Conservation (phyloP, 2,329 filamentous ascomycete species). For the Botrytis paeoniae region DNA sequence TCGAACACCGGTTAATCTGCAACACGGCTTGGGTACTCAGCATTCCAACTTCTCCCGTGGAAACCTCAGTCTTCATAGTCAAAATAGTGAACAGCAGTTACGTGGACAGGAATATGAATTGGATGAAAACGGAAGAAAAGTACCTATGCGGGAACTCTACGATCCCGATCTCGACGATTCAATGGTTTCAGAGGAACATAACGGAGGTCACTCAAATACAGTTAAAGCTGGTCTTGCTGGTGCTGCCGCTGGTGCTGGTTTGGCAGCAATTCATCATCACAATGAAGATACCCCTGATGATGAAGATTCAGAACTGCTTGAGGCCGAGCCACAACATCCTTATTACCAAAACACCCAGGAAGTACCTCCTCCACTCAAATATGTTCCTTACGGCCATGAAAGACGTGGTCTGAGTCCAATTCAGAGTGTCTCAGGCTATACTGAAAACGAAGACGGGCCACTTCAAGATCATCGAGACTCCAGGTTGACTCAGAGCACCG, state of each 20-base stretch:
- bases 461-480: constrained; percentile 52
- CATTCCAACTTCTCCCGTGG: constrained; percentile 50
- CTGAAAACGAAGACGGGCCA: constrained; percentile 58
- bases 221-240: constrained; percentile 32
- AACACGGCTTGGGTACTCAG: constrained; percentile 61
- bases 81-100: constrained; percentile 46
- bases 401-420: constrained; percentile 80
- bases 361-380: constrained; percentile 61
- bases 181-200: constrained; percentile 36
- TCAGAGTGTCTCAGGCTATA: constrained; percentile 87
- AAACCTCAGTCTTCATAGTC: constrained; percentile 46
- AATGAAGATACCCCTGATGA: constrained; percentile 27
- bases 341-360: constrained; percentile 48
- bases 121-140: constrained; percentile 38
- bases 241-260: constrained; percentile 39
- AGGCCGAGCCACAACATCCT: constrained; percentile 18
- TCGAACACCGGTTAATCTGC: constrained; percentile 54
- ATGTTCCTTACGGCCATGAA: constrained; percentile 66
- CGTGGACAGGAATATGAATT: constrained; percentile 38
- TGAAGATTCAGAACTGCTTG: constrained; percentile 30
- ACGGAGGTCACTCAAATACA: constrained; percentile 30
- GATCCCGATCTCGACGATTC: constrained; percentile 31
- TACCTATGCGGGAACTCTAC: constrained; percentile 32
- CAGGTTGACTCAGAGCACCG: constrained; percentile 49
- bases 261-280: constrained; percentile 42